Conservation (phyloP, 768 basidiomycete species). For the Mycena capillaripes region DNA sequence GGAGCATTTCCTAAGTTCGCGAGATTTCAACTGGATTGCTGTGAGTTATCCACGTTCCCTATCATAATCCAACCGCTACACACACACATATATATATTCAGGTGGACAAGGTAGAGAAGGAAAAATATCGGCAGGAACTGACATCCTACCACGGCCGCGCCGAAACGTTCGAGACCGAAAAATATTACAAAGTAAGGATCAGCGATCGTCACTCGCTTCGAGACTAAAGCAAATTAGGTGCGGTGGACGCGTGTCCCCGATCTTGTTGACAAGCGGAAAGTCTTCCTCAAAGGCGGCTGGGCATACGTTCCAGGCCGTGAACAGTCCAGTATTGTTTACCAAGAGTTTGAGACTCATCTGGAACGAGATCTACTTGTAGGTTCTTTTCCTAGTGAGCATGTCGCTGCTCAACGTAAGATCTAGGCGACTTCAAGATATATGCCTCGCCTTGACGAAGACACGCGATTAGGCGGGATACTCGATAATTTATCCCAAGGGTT, state of each 20-base stretch:
- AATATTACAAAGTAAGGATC: slow-evolving; percentile 80
- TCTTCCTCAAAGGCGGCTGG: slow-evolving; percentile 83
- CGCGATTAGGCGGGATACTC: slow-evolving; percentile 89
- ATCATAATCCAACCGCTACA: slow-evolving; percentile 12
- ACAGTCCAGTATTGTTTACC: slow-evolving; percentile 87
- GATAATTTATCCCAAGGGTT: slow-evolving; percentile 95
- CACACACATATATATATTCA: slow-evolving; percentile 49
- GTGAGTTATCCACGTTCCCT: slow-evolving; percentile 52
- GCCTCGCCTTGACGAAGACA: slow-evolving; percentile 95
- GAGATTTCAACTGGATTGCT: slow-evolving; percentile 74
- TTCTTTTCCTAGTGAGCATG: not conserved
- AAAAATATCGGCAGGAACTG: slow-evolving; percentile 61
- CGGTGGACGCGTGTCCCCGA: slow-evolving; percentile 96
- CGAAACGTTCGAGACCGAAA: slow-evolving; percentile 62
- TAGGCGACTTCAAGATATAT: slow-evolving; percentile 89
- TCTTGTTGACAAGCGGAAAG: slow-evolving; percentile 85
- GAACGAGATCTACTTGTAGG: slow-evolving; percentile 83
- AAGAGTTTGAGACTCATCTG: slow-evolving; percentile 85
- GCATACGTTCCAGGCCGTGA: slow-evolving; percentile 90
- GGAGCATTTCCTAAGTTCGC: slow-evolving; percentile 72
- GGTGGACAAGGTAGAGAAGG: slow-evolving; percentile 75
- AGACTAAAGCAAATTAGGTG: slow-evolving; percentile 67
- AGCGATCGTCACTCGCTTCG: not conserved
- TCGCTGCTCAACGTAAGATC: not conserved
- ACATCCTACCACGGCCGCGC: slow-evolving; percentile 52